Base-by-base conservation (phyloP, 768 basidiomycete genomes). In the Phaeotremella skinneri region DNA sequence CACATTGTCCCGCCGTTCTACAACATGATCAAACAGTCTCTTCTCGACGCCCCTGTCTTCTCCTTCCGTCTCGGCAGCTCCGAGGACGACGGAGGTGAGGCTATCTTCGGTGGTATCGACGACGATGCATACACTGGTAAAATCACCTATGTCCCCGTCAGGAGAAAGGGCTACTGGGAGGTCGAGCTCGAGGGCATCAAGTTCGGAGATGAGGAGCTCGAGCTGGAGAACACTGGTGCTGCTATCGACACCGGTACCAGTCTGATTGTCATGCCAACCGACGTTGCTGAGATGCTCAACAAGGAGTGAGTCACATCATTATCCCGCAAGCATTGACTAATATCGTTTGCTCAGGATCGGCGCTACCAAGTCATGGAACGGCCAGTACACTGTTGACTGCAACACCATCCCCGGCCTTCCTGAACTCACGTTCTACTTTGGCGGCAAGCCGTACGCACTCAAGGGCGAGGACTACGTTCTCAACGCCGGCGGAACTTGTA, bases 141-240 rank as follows among this genome's bases (percentile, higher is more conserved):
- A 72, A 82, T 99, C 59, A 70, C 77, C 23, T 98, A 98, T 69
- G 91, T 88, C 29, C 94, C 96, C 51, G 82, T 99, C 52, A 87
- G 93, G 68, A 85, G 91, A 68, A 91, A 90, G 82, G 96, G 91
- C 3, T 98, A 96, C 79, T 96, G 93, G 93, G 94, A 98, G 79
- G 91, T 98, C 47, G 91, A 96, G 76, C 87, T 99, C 26, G 82
- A 90, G 79, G 86, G 86, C 76, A 81, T 99, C 61, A 69, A 79
- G 2, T 93, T 99, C 56, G 96, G 93, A 49, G 81, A 86, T 43
- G 94, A 98, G 48, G 83, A 81, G 39, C 83, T 98, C 45, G 91
- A 97, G 64, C 83, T 98, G 14, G 90, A 94, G 65, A 87, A 86
- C 80, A 94, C 96, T 55, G 93, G 93, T 43, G 80, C 80, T 13